Evolutionary conservation across 2,329 filamentous ascomycete genomes (phyloP), one percentile per base, ranked within the genome.

Genomic region (Cladosporium sp.): DNA sequence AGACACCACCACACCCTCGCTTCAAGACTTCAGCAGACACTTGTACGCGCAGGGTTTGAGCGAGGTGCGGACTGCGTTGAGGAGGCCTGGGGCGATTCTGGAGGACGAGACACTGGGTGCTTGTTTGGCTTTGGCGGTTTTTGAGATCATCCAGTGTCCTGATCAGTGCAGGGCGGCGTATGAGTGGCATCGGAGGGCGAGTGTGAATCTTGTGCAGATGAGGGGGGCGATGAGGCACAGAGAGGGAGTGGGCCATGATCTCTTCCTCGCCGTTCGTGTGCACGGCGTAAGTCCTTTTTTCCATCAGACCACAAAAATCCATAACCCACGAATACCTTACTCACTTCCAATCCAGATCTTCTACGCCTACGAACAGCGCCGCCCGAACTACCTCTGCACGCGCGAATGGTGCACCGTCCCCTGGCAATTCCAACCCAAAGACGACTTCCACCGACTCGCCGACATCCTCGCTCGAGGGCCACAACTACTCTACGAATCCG

Each of bases 61-160:
- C 11, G 43, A 47, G 38, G 43, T 47, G 4, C 43, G 43, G 4
- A 39, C 15, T 9, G 43, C 43, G 6, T 33, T 47, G 22, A 33
- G 43, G 32, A 12, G 13, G 12, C 43, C 43, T 9, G 25, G 22
- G 3, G 25, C 43, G 0, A 32, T 39, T 4, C 33, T 22, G 5
- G 43, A 47, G 2, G 43, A 47, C 16, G 43, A 47, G 35, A 47
- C 43, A 4, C 43, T 47, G 7, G 43, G 43, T 5, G 43, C 43
- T 8, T 47, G 43, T 30, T 22, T 47, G 2, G 35, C 43, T 15
- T 33, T 47, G 16, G 33, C 43, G 7, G 43, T 35, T 1, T 47
- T 47, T 18, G 43, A 47, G 25, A 33, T 47, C 7, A 38, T 38
- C 15, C 32, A 47, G n/a, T 47, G 43, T 9, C 43, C 43, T 2